Evolutionary conservation across 169 alveolate genomes (phyloP).

Genomic region (Amoebophrya sp.): DNA sequence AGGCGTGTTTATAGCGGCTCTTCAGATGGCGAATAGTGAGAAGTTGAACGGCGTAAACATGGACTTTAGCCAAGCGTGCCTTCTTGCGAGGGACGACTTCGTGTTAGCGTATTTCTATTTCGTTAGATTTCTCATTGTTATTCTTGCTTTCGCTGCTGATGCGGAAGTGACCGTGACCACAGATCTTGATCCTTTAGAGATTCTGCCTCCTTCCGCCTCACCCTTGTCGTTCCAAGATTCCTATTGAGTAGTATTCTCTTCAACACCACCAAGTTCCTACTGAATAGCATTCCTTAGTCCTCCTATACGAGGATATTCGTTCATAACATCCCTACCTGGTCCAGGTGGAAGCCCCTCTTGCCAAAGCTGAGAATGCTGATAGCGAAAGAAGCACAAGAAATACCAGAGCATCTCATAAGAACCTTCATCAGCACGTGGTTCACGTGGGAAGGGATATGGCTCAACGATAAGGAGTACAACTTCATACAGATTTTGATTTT

Average conservation of each 20-base stretch:
- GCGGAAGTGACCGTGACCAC: too few species aligned
- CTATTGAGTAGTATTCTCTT: too few species aligned
- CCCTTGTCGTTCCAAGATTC: too few species aligned
- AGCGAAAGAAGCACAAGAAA: neutral
- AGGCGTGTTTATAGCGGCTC: neutral
- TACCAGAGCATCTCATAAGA: neutral
- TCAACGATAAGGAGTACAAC: neutral
- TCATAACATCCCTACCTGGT: too few species aligned
- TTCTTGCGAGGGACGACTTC: neutral
- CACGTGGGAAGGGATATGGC: neutral
- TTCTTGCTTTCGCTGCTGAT: too few species aligned
- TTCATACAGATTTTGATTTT: too few species aligned
- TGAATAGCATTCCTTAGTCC: too few species aligned
- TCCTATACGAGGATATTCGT: too few species aligned
- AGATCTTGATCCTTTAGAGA: too few species aligned
- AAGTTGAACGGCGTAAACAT: neutral
- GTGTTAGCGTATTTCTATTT: neutral
- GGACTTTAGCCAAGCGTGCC: neutral
- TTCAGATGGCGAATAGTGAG: neutral
- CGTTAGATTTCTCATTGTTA: too few species aligned
- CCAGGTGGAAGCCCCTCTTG: neutral
- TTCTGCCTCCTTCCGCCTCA: too few species aligned
- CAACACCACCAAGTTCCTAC: too few species aligned
- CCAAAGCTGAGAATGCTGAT: neutral
- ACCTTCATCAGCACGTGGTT: neutral